Base-by-base conservation (phyloP, 1,139 yeast species). In the Candida sp. region DNA sequence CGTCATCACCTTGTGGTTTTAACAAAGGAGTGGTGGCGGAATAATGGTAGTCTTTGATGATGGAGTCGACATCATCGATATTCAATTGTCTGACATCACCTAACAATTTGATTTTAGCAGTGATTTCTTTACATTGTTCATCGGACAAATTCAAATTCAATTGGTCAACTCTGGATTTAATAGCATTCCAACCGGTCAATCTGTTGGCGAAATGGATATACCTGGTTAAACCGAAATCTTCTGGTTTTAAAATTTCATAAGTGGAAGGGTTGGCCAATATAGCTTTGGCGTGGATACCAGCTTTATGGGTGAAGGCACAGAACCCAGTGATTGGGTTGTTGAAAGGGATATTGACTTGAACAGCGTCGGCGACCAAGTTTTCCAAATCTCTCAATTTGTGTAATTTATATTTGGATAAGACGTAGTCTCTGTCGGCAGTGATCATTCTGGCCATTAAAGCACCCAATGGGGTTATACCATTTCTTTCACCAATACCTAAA, bases 391-490 rank as follows among this genome's bases (percentile, higher is more conserved):
- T 85, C 58, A 93, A 81, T 78, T 91, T 91, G 74, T 91, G 97
- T 57, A 93, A 77, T 77, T 93, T 93, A 75, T 93, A 93, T 76
- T 93, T 93, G 67, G 95, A 82, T 63, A 91, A 75, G 44, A 91
- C 98, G 66, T 93, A 93, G 58, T 91, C 97, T 63, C 98, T 87
- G 71, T 91, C 96, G 49, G 98, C 97, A 49, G 96, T 96, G 66
- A 93, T 90, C 99, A 93, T 93, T 72, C 98, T 83, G 43, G 98
- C 98, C 97, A 93, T 91, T 61, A 93, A 79, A 43, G 97, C 98
- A 63, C 99, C 98, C 54, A 93, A 80, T 48, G 98, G 96, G 34
- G 97, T 91, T 65, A 93, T 93, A 68, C 99, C 99, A 70, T 93
- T 93, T 77, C 99, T 84, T 79, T 93, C 99, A 72, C 99, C 99